Evolutionary conservation across 2,329 filamentous ascomycete species (phyloP).

Genomic region (Trichoderma sp.): DNA sequence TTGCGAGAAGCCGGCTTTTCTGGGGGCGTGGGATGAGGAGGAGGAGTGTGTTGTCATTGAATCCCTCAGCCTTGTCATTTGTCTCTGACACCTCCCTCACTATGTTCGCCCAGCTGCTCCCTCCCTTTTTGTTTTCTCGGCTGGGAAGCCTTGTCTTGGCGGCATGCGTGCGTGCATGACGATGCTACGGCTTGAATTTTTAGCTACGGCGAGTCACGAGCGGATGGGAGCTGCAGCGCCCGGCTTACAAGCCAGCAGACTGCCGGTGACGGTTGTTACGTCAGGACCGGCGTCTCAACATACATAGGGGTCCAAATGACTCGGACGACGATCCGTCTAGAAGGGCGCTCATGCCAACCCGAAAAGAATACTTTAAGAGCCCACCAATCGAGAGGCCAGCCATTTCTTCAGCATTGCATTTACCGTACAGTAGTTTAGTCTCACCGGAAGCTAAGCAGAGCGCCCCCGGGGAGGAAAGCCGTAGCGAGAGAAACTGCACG

Average conservation of each 20-base stretch:
- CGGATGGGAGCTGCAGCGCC: background rate
- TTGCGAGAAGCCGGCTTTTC: background rate
- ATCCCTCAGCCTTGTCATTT: background rate
- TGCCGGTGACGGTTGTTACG: background rate
- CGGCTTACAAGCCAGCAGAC: background rate
- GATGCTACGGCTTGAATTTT: background rate
- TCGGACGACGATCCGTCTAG: constrained; percentile 5
- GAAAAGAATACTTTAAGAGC: background rate
- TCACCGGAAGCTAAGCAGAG: constrained; percentile 10
- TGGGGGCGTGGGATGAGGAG: background rate
- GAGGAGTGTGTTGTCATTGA: background rate
- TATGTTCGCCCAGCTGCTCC: background rate
- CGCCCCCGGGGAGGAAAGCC: background rate
- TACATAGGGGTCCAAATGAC: constrained; percentile 8
- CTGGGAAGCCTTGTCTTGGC: constrained; percentile 1
- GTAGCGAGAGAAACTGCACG: background rate
- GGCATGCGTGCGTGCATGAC: background rate
- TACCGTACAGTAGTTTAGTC: background rate
- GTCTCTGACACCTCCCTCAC: background rate
- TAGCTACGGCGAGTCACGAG: background rate
- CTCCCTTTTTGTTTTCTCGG: background rate
- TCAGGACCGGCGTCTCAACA: background rate
- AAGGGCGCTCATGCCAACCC: background rate
- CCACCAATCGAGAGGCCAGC: background rate
- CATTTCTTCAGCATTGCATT: background rate